Base-by-base conservation (phyloP, 805 yeast species). In the Zygotorulaspora florentina region DNA sequence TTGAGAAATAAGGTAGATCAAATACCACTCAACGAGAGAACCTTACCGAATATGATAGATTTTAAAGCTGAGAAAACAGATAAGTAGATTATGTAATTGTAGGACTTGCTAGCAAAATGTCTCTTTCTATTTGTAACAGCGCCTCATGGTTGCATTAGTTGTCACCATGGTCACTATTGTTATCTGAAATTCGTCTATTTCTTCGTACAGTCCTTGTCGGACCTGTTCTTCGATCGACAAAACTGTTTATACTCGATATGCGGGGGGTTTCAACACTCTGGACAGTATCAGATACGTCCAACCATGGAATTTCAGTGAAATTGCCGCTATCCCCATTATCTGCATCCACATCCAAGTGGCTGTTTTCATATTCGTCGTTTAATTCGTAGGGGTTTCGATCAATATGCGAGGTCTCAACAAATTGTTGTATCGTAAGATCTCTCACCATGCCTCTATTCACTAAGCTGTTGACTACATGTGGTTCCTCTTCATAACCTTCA, bases 1-100 rank as follows among this genome's bases (percentile, higher is more conserved):
- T 89, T 83, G 63, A 72, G 81, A 25, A 84, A 89, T 6, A 86
- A 87, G 62, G 91, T 87, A 4, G 97, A 91, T 61, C 79, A 79
- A 48, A 72, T 81, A 42, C 55, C 62, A 20, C 42, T 47, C 16
- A 38, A 49, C 8, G 43, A 43, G 10, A 51, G 36, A 15, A 53
- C 40, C 8, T 43, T 63, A 39, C 61, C 63, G 12, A 63, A 63
- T 38, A 37, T 56, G 37, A 55, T 62, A 8, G 41, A 56, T 17
- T 57, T 57, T 37, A 49, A 40, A 34, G 27, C 35, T 34, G 30
- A 15, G 29, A 39, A 42, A 33, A 26, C n/a, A 28, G 30, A 18
- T 10, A 40, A 28, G 23, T 23, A 11, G 20, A 13, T 11, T 16
- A 28, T 35, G 9, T 13, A n/a, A 9, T 31, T 20, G 15, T 4